Evolutionary conservation across 83 land plant genomes (phyloP).

Genomic region (Thuja plicata): DNA sequence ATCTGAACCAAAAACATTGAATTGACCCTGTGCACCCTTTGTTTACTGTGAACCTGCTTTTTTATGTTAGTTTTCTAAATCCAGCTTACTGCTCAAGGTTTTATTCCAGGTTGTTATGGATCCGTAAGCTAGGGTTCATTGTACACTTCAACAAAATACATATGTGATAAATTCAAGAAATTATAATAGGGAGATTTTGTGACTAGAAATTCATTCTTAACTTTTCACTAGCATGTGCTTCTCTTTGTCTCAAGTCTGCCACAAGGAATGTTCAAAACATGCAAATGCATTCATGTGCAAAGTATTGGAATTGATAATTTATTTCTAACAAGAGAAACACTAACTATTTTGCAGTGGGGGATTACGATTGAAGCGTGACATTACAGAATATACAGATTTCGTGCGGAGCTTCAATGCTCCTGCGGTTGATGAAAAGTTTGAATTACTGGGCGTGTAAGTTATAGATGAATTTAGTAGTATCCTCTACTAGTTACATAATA

Average conservation of each 20-base stretch:
- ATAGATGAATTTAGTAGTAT: background rate
- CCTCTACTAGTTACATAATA: background rate
- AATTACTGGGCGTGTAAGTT: conserved; percentile 94
- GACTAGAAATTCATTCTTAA: background rate
- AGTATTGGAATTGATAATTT: background rate
- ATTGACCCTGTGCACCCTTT: too few species aligned
- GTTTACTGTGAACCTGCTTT: too few species aligned
- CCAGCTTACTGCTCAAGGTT: too few species aligned
- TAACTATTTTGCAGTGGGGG: conserved; percentile 77
- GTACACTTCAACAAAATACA: background rate
- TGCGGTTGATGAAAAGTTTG: conserved; percentile 97
- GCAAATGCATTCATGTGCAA: background rate
- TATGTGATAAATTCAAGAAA: background rate
- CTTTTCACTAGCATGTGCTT: too few species aligned
- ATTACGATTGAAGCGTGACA: conserved; percentile 96
- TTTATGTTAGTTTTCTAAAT: too few species aligned
- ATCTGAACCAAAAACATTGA: too few species aligned
- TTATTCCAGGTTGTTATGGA: too few species aligned
- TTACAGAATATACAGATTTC: conserved; percentile 97
- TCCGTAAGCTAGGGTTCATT: background rate
- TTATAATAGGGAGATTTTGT: background rate
- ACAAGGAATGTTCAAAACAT: background rate
- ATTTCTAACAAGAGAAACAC: background rate
- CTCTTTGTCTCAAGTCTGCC: conserved; percentile 12
- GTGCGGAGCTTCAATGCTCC: conserved; percentile 98